phyloP scores from a whole-genome alignment of 305 asterid species.

The Fraxinus sp. region DNA sequence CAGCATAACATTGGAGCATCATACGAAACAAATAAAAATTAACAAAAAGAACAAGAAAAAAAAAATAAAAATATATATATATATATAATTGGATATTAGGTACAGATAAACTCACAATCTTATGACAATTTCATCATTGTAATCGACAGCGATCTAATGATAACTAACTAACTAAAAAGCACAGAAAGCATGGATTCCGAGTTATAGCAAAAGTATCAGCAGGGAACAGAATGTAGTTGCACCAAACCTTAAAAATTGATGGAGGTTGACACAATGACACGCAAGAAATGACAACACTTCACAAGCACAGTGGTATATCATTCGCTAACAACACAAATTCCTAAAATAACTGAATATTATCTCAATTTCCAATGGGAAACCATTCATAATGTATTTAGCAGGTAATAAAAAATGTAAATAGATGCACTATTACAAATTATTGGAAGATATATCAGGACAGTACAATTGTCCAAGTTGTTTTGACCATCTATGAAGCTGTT shows the following conservation, averaged over 20 bases:
- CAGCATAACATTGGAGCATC: neutral
- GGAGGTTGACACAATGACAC: neutral
- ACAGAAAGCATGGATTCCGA: neutral
- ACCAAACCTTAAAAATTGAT: neutral
- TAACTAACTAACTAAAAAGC: neutral
- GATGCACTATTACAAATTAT: neutral
- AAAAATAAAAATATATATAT: too few species aligned
- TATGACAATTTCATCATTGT: neutral
- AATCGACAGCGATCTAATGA: neutral
- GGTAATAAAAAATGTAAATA: neutral
- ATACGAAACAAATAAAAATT: neutral
- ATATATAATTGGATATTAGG: neutral
- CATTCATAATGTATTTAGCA: neutral
- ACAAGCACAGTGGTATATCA: neutral
- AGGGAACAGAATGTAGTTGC: neutral
- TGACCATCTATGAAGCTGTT: neutral
- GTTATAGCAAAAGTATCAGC: neutral
- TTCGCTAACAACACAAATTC: neutral
- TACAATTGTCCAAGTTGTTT: neutral
- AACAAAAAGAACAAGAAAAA: neutral
- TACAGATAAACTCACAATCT: neutral
- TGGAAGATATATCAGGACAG: neutral
- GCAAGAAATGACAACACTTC: neutral
- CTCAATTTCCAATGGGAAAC: neutral
- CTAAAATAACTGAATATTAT: neutral